These are phyloP conservation scores for Juglanconis sp. DNA, from an alignment of 2,329 filamentous ascomycete species.

Conservation along the genomic window DNA sequence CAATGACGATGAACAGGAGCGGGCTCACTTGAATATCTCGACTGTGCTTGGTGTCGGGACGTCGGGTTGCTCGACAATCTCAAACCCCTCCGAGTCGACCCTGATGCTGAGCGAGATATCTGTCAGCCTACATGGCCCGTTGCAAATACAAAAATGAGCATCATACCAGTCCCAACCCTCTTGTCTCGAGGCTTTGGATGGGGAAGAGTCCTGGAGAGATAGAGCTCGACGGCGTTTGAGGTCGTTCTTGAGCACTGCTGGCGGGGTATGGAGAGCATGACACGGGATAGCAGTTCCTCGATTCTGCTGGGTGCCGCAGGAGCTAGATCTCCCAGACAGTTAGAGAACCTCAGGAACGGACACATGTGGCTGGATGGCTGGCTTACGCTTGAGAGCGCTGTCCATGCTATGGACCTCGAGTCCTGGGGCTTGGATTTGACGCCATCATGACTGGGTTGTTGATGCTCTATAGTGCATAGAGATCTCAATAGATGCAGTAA, in stretches of 20 bases:
- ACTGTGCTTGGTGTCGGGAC: constrained; percentile 1
- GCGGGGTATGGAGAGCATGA: not conserved
- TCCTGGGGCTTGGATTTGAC: too few species aligned
- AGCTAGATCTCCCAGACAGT: not conserved
- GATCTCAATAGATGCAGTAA: not conserved
- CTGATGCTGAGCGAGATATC: not conserved
- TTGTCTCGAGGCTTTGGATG: not conserved
- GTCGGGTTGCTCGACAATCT: not conserved
- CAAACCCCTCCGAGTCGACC: not conserved
- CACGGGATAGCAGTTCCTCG: not conserved
- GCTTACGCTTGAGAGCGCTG: too few species aligned
- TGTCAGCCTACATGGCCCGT: not conserved
- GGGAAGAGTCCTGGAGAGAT: not conserved
- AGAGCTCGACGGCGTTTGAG: constrained; percentile 1
- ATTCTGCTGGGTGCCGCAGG: not conserved
- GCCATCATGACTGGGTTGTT: not conserved
- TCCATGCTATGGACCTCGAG: too few species aligned
- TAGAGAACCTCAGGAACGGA: not conserved
- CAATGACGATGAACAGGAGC: not conserved
- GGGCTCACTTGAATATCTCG: constrained; percentile 7
- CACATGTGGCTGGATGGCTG: not conserved
- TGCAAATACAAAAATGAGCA: not conserved
- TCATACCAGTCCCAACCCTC: not conserved
- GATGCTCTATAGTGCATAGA: not conserved
- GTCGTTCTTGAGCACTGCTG: not conserved